Percentiles rank a stretch among this genome's conserved stretches.
Conservation (phyloP, 1,139 yeast genomes). For the Saccharomycopsis hybrid region DNA sequence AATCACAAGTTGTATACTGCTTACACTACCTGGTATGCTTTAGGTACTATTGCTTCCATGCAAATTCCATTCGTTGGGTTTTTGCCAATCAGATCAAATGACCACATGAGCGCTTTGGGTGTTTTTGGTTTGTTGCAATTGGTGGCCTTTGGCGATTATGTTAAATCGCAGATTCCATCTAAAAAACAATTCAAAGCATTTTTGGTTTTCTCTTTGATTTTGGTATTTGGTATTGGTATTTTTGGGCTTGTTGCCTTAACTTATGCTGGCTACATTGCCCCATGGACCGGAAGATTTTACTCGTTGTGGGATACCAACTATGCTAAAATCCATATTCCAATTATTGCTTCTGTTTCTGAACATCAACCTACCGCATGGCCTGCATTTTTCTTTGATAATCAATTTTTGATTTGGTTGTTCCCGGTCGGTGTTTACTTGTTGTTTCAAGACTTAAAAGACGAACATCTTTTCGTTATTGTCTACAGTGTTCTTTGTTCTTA, state of each 20-base stretch:
- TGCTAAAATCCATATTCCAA: constrained; percentile 97
- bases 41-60: constrained; percentile 97
- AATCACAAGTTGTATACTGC: constrained; percentile 78
- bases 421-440: constrained; percentile 94
- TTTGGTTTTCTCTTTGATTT: constrained; percentile 51
- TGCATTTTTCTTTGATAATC: constrained; percentile 90
- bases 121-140: constrained; percentile 93
- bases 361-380: constrained; percentile 99
- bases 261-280: constrained; percentile 90
- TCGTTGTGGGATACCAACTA: constrained; percentile 97
- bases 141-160: constrained; percentile 79
- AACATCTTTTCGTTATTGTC: constrained; percentile 86
- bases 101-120: constrained; percentile 98
- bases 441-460: constrained; percentile 84
- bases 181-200: constrained; percentile 73
- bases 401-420: constrained; percentile 92
- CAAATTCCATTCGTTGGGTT: constrained; percentile 98
- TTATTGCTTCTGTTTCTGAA: constrained; percentile 97
- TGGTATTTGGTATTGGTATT: constrained; percentile 57
- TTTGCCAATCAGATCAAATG: constrained; percentile 92
- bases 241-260: constrained; percentile 74
- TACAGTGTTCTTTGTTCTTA: constrained; percentile 90
- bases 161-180: constrained; percentile 66
- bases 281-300: constrained; percentile 99
- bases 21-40: constrained; percentile 92